phyloP scores from a whole-genome alignment of 140 eudicot genomes.

The Oenanthe javanica region DNA sequence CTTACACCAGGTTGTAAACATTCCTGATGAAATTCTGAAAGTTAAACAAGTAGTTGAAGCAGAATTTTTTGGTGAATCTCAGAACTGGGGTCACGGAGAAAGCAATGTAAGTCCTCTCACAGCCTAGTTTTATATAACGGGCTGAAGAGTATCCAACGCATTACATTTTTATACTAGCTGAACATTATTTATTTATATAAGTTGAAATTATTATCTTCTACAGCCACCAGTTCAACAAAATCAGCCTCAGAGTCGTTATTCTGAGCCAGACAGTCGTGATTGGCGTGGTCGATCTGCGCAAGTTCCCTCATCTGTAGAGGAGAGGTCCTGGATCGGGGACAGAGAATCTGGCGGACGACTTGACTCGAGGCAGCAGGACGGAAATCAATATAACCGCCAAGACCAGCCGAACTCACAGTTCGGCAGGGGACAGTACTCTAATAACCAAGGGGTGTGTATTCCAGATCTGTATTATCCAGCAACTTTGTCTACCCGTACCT shows the following conservation, averaged over 20 bases:
- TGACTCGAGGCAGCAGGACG: slow-evolving; percentile 43
- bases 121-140: background rate
- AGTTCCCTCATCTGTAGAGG: slow-evolving; percentile 48
- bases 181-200: background rate
- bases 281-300: slow-evolving; percentile 87
- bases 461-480: background rate
- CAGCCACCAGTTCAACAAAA: slow-evolving; percentile 43
- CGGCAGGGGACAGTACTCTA: slow-evolving; percentile 46
- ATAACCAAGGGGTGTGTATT: slow-evolving; percentile 63
- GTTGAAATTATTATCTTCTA: background rate
- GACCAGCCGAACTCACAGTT: slow-evolving; percentile 58
- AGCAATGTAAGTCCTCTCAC: slow-evolving; percentile 34
- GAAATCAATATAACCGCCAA: slow-evolving; percentile 51
- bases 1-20: slow-evolving; percentile 31
- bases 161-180: background rate
- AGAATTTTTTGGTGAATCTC: slow-evolving; percentile 72
- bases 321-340: slow-evolving; percentile 86
- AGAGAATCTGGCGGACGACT: slow-evolving; percentile 41
- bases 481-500: background rate
- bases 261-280: slow-evolving; percentile 89
- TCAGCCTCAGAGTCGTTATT: slow-evolving; percentile 67
- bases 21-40: slow-evolving; percentile 68
- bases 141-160: background rate
- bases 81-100: slow-evolving; percentile 77
- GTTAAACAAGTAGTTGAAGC: slow-evolving; percentile 73